Conservation (phyloP, 2,329 filamentous ascomycete species). For the Graphiopsis chlorocephala region DNA sequence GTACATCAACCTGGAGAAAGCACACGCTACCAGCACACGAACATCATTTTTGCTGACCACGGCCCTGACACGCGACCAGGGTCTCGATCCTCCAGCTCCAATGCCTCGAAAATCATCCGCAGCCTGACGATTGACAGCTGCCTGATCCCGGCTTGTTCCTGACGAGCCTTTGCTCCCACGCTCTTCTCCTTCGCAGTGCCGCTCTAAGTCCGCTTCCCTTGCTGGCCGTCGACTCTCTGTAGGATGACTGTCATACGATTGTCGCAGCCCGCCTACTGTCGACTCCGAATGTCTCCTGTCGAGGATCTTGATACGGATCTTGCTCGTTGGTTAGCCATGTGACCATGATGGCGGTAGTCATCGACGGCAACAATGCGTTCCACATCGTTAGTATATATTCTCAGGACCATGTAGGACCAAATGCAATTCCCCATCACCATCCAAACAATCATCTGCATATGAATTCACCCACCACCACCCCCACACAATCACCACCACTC, state of each 20-base stretch:
- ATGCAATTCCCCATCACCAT: neutral
- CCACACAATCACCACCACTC: neutral
- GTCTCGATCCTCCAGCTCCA: neutral
- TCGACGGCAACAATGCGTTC: neutral
- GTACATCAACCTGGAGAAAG: constrained; percentile 8
- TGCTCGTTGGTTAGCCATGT: constrained; percentile 1
- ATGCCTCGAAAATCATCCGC: neutral
- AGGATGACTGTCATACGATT: constrained; percentile 2
- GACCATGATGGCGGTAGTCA: neutral
- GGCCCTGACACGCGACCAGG: neutral
- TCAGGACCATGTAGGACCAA: neutral
- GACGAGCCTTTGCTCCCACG: neutral
- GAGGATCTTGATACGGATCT: neutral
- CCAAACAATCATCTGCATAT: constrained; percentile 8
- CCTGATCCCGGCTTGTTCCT: constrained; percentile 10
- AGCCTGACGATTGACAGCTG: neutral
- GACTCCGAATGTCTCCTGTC: constrained; percentile 6
- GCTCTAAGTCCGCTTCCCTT: constrained; percentile 7
- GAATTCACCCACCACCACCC: neutral
- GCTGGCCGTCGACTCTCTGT: neutral
- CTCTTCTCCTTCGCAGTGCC: neutral
- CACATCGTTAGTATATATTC: constrained; percentile 5
- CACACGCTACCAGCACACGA: neutral
- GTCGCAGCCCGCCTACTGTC: constrained; percentile 16
- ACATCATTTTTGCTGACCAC: neutral